Conservation (phyloP, 2,329 filamentous ascomycete species). For the Diplodia intermedia region DNA sequence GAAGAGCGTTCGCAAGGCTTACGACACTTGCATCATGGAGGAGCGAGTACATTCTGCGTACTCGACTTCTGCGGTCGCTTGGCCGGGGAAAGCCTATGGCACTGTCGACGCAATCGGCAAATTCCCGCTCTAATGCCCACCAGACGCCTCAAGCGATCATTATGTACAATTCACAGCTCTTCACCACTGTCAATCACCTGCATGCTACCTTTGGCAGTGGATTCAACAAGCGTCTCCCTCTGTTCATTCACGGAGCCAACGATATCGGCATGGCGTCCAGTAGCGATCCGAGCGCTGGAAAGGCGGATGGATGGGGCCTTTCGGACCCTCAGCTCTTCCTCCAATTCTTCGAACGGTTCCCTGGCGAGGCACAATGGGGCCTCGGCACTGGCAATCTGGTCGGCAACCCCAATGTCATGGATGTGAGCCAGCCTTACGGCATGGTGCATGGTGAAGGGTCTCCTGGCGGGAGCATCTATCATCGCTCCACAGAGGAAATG, state of each 20-base stretch:
- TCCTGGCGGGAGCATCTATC: slow-evolving; percentile 81
- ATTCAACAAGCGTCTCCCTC: slow-evolving; percentile 72
- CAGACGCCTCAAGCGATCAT: slow-evolving; percentile 76
- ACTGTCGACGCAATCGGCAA: slow-evolving; percentile 39
- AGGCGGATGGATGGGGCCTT: slow-evolving; percentile 81
- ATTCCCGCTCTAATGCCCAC: slow-evolving; percentile 57
- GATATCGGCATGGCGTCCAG: slow-evolving; percentile 79
- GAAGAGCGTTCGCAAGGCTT: slow-evolving; percentile 80
- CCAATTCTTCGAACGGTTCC: slow-evolving; percentile 79
- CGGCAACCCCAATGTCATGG: slow-evolving; percentile 84
- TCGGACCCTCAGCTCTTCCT: slow-evolving; percentile 76
- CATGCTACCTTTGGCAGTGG: slow-evolving; percentile 77
- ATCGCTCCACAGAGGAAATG: slow-evolving; percentile 74
- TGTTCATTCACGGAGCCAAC: slow-evolving; percentile 82
- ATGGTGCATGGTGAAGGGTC: slow-evolving; percentile 86
- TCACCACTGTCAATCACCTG: slow-evolving; percentile 78
- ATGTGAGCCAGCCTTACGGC: slow-evolving; percentile 85
- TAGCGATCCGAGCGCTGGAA: slow-evolving; percentile 79
- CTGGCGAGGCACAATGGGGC: slow-evolving; percentile 77
- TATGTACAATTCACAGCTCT: slow-evolving; percentile 85
- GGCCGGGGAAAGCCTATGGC: slow-evolving; percentile 78
- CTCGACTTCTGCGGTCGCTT: slow-evolving; percentile 80
- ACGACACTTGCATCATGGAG: slow-evolving; percentile 90
- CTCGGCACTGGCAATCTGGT: slow-evolving; percentile 77
- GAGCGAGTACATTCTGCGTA: slow-evolving; percentile 91